Conservation (phyloP, 306 rosid genomes). For the Malus asiatica region DNA sequence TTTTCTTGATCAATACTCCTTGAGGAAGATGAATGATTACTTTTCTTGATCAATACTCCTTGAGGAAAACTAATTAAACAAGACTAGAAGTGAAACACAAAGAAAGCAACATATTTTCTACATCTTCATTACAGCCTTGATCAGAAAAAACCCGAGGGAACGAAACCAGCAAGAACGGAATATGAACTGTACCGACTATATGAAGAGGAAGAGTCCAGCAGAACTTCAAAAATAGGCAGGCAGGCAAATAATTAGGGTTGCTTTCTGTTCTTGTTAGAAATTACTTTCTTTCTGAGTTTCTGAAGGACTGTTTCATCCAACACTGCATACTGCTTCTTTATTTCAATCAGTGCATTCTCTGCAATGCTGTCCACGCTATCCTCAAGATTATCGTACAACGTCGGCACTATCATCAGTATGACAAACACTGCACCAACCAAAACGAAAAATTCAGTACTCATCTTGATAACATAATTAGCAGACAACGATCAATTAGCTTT, state of each 20-base stretch:
- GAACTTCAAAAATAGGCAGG: not conserved
- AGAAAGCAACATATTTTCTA: not conserved
- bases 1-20: not conserved
- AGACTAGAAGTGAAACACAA: not conserved
- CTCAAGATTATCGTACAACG: conserved; percentile 41
- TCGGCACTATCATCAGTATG: conserved; percentile 38
- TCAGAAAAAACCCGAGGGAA: not conserved
- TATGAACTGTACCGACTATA: not conserved
- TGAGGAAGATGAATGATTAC: not conserved
- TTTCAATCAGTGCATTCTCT: conserved; percentile 24
- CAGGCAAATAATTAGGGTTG: conserved; percentile 2
- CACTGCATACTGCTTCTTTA: conserved; percentile 20
- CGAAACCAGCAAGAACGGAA: not conserved
- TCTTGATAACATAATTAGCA: not conserved
- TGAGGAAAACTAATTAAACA: not conserved
- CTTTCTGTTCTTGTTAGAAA: not conserved
- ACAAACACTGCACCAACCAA: conserved; percentile 32
- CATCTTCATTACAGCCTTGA: conserved; percentile 3
- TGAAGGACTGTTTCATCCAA: conserved; percentile 25
- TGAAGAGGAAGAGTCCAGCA: not conserved
- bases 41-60: not conserved
- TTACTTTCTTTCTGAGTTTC: conserved; percentile 7
- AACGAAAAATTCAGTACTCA: not conserved
- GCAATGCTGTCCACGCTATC: conserved; percentile 37
- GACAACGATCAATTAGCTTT: not conserved